Evolutionary conservation across 129 eudicot genomes (phyloP), one percentile per base, ranked within the genome.

Genomic region (Artemisia argyi): DNA sequence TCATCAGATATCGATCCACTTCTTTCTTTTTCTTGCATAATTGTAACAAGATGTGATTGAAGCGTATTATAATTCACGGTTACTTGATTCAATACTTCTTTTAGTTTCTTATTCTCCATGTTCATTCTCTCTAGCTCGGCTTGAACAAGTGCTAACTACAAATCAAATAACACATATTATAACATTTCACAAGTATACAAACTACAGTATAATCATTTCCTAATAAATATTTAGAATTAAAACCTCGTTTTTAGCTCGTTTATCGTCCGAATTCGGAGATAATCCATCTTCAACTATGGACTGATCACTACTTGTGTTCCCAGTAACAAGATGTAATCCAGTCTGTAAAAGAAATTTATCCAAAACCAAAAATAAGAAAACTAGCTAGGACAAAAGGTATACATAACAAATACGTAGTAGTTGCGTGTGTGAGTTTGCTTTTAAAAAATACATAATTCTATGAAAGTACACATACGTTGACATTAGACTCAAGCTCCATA

Each of bases 171-270:
- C 42, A 32, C 42, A 32, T 32, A 32, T 32, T 0, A 32, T 32
- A 32, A 32, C 42, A 32, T 32, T 5, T 32, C 7, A 32, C 42
- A 32, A 32, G 10, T 39, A 39, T 39, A 39, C 7, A 7, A 6
- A 39, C 1, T 39, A 39, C 7, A 10, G 46, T 39, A 39, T n/a
- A n/a, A n/a, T n/a, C n/a, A n/a, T n/a, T n/a, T n/a, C n/a, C n/a
- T n/a, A 7, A 35, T 1, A 39, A 39, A 39, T 39, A 39, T 39
- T 39, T 0, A 0, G 46, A 39, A 39, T 39, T 7, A 39, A 39
- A 39, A 88, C 95, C 95, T 88, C 90, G 28, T 15, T 83, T 76
- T 85, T 85, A 48, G 78, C 83, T 78, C 85, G 85, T 70, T 81
- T 85, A 20, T 81, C 82, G 14, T 83, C 82, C 0, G 96, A 81